A percentile compares a stretch with the other conserved stretches of the same genome.
phyloP scores from a whole-genome alignment of 192 early-diverging fungal species.

The Coemansia aciculifera region DNA sequence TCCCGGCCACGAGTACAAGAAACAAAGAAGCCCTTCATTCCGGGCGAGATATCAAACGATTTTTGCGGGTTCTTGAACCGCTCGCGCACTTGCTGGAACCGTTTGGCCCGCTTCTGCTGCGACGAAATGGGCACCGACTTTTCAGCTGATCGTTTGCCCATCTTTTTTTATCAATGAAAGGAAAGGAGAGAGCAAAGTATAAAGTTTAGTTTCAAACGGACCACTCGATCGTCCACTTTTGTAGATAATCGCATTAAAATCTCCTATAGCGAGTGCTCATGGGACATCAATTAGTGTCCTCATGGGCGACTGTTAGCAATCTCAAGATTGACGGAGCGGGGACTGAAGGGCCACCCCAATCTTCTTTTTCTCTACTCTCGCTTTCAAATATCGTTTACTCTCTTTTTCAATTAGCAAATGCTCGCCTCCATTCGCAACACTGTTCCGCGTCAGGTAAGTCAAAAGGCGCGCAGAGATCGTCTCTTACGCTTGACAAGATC shows the following conservation, averaged over 20 bases:
- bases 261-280: background rate
- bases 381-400: too few species aligned
- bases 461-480: background rate
- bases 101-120: conserved; percentile 49
- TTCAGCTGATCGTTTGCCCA: conserved; percentile 36
- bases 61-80: conserved; percentile 46
- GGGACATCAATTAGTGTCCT: background rate
- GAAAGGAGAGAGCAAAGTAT: background rate
- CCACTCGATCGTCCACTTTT: background rate
- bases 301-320: background rate
- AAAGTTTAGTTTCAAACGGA: background rate
- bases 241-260: background rate
- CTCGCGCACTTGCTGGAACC: conserved; percentile 38
- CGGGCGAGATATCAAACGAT: conserved; percentile 49
- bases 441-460: conserved; percentile 43
- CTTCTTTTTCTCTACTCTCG: background rate
- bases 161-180: background rate
- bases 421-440: conserved; percentile 40
- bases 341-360: background rate
- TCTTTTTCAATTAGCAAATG: conserved; percentile 21
- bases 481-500: background rate
- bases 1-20: conserved; percentile 47
- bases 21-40: conserved; percentile 55
- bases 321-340: background rate
- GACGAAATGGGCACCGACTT: conserved; percentile 19